A percentile compares a stretch with the other conserved stretches of the same genome.
Conservation (phyloP, 257 asterid genomes). For the Primulina tabacum region DNA sequence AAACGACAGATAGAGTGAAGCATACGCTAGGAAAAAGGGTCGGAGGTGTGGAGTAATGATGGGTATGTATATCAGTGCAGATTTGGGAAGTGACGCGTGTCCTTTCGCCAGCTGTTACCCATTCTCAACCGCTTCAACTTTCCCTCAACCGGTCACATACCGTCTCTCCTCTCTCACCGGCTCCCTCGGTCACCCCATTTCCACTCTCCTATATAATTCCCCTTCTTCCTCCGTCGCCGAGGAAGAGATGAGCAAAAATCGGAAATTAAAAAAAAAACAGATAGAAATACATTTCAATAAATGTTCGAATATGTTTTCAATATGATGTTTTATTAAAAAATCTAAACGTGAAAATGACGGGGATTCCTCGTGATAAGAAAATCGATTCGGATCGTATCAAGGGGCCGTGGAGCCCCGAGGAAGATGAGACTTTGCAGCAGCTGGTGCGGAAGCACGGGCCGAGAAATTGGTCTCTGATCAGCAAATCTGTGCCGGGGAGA, state of each 20-base stretch:
- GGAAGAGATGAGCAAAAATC: background rate
- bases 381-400: slow-evolving; percentile 77
- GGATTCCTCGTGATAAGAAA: slow-evolving; percentile 27
- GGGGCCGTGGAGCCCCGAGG: slow-evolving; percentile 98
- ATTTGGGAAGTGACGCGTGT: slow-evolving; percentile 67
- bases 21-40: slow-evolving; percentile 29
- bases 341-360: slow-evolving; percentile 10
- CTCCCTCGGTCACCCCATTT: slow-evolving; percentile 14
- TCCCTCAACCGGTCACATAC: slow-evolving; percentile 41
- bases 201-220: slow-evolving; percentile 26
- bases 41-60: slow-evolving; percentile 15
- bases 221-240: background rate
- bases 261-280: background rate
- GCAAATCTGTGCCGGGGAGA: slow-evolving; percentile 79
- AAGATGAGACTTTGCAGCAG: slow-evolving; percentile 63
- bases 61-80: slow-evolving; percentile 45
- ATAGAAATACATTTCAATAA: background rate
- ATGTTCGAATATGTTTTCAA: background rate
- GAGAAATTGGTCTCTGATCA: slow-evolving; percentile 82
- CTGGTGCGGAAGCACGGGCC: slow-evolving; percentile 86
- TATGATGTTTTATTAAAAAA: background rate
- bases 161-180: slow-evolving; percentile 26
- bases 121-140: slow-evolving; percentile 47
- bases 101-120: slow-evolving; percentile 83
- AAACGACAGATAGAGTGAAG: slow-evolving; percentile 22